These are phyloP conservation scores for Abrus precatorius DNA, from an alignment of 306 rosid species.

Conservation along the genomic window DNA sequence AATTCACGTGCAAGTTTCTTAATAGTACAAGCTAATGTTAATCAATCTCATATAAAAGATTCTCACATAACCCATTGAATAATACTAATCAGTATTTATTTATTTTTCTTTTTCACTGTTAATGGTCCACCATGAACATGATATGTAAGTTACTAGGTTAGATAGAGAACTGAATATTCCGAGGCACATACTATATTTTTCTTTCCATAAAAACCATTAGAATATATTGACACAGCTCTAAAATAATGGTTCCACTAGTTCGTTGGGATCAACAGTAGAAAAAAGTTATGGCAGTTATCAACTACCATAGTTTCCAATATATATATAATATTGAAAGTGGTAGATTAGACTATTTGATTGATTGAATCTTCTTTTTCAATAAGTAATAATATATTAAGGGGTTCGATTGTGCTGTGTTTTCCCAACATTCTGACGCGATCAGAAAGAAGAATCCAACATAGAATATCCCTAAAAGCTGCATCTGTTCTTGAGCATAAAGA, in stretches of 20 bases:
- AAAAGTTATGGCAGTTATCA: constrained; percentile 2
- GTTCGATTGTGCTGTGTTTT: background rate
- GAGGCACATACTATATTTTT: background rate
- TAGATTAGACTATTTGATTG: constrained; percentile 2
- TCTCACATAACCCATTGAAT: background rate
- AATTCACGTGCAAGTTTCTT: background rate
- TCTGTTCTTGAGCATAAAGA: background rate
- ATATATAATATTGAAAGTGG: constrained; percentile 30
- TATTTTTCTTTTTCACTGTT: background rate
- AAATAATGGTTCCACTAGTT: constrained; percentile 9
- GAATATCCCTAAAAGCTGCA: constrained; percentile 26
- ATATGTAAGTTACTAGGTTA: background rate
- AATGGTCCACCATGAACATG: constrained; percentile 3
- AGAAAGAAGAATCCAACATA: background rate
- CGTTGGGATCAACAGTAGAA: constrained; percentile 28
- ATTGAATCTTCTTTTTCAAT: background rate
- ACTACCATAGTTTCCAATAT: constrained; percentile 14
- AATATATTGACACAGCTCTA: background rate
- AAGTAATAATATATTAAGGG: constrained; percentile 9
- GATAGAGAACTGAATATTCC: background rate
- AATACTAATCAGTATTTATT: background rate
- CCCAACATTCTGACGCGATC: background rate
- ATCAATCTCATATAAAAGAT: background rate
- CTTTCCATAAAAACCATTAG: background rate
- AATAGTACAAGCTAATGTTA: background rate